A percentile compares a stretch with the other conserved stretches of the same genome.
These are phyloP conservation scores for Fagus sylvatica DNA, from an alignment of 306 rosid genomes.

Conservation along the genomic window DNA sequence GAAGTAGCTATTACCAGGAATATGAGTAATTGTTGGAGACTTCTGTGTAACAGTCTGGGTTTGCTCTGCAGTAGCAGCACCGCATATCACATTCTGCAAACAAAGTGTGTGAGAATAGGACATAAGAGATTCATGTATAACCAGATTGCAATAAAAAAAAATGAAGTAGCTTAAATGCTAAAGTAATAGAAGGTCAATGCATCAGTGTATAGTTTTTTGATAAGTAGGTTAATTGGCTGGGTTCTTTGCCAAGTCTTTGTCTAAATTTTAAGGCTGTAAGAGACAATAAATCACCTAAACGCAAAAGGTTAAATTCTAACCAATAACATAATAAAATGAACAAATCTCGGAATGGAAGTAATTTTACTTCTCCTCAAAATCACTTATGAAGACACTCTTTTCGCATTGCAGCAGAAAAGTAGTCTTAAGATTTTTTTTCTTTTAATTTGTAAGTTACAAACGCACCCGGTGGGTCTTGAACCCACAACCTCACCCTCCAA, in stretches of 20 bases:
- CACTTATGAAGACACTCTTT: background rate
- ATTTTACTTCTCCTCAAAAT: background rate
- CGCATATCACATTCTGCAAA: constrained; percentile 64
- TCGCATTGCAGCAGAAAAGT: background rate
- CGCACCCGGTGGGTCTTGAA: too few species aligned
- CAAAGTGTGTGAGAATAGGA: constrained; percentile 13
- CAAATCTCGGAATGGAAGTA: background rate
- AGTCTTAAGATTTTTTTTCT: too few species aligned
- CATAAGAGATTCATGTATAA: constrained; percentile 15
- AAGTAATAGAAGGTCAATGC: background rate
- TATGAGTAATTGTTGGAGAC: constrained; percentile 50
- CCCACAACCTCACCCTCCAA: too few species aligned
- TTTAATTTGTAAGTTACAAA: too few species aligned
- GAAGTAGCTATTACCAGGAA: constrained; percentile 59
- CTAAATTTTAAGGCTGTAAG: too few species aligned
- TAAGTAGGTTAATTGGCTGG: background rate
- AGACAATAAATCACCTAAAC: background rate
- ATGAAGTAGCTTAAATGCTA: background rate
- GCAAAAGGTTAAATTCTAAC: background rate
- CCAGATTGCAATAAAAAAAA: background rate
- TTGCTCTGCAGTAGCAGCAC: constrained; percentile 42
- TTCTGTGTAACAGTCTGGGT: constrained; percentile 59
- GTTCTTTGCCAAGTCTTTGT: background rate
- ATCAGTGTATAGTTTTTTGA: constrained; percentile 8
- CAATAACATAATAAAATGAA: background rate